These are phyloP conservation scores for Dacryopinax spathularia DNA, from an alignment of 768 basidiomycete genomes.

Conservation along the genomic window DNA sequence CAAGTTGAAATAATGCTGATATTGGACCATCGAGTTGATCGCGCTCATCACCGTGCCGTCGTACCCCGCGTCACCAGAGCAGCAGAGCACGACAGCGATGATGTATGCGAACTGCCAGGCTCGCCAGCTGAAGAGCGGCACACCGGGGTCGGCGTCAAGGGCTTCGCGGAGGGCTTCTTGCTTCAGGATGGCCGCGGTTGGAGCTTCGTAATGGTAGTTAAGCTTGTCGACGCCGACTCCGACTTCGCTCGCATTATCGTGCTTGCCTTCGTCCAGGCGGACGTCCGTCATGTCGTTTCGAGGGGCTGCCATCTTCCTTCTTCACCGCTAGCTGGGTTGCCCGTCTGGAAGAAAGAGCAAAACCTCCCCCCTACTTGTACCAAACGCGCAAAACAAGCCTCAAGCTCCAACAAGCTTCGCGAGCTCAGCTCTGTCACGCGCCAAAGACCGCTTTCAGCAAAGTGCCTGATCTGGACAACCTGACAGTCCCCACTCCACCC, in stretches of 20 bases:
- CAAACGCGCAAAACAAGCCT: too few species aligned
- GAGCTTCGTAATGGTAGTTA: background rate
- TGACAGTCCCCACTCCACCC: too few species aligned
- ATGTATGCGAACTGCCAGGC: slow-evolving; percentile 13
- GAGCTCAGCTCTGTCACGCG: too few species aligned
- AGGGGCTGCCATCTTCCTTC: background rate
- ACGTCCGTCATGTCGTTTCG: background rate
- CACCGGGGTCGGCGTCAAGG: background rate
- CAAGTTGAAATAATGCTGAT: slow-evolving; percentile 35
- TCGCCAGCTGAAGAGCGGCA: background rate
- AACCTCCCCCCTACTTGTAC: too few species aligned
- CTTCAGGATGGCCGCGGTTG: background rate
- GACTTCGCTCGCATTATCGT: background rate
- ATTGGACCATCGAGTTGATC: slow-evolving; percentile 36
- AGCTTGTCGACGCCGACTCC: background rate
- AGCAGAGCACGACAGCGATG: slow-evolving; percentile 33
- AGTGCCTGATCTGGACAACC: too few species aligned
- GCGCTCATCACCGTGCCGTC: slow-evolving; percentile 44
- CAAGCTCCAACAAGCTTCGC: too few species aligned
- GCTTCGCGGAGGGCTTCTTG: background rate
- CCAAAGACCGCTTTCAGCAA: too few species aligned
- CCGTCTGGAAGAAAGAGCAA: background rate
- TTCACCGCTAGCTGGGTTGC: background rate
- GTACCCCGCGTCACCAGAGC: slow-evolving; percentile 40
- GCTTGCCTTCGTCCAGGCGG: background rate